Base-by-base conservation (phyloP, 2,329 filamentous ascomycete species). In the Trichoderma breve region DNA sequence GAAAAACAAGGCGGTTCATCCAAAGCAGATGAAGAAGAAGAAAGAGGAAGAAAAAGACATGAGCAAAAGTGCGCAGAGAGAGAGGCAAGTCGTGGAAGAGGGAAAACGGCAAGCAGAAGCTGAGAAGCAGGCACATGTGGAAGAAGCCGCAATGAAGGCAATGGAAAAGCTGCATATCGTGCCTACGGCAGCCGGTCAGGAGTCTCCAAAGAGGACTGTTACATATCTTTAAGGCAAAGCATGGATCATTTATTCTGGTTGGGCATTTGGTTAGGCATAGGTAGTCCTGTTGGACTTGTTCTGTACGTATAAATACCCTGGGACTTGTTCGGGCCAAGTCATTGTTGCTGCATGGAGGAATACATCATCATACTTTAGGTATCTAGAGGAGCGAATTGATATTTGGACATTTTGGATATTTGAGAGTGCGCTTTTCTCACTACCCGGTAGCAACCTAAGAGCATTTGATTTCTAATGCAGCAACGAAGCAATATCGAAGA, bases 1-100 rank as follows among this genome's bases (percentile, higher is more conserved):
- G 32, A 86, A 89, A 72, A 89, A 90, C 71, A 90, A 89, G 76
- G 77, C 91, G 8, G 74, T 92, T 2, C 84, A 87, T 51, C 90
- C 91, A 0, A 89, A 91, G 73, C 87, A 89, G 77, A 85, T 86
- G 69, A 84, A 82, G 58, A 82, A 83, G 73, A 83, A 82, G 66
- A 88, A 92, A 75, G 89, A 91, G 76, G 89, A 86, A 36, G 83
- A 87, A 74, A 86, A 83, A 73, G 90, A 92, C 66, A 86, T 88
- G 78, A 90, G 85, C 75, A 84, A 91, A 80, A 87, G 90, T 75
- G 86, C 87, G 51, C 82, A 83, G 71, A 85, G 81, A 75, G 86
- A 89, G 77, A 81, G 84, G 71, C 78, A 82, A 72, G 80, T 84
- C 36, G 74, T 85, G 63, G 81, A 83, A 75, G 77, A 80, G 76